phyloP scores from a whole-genome alignment of 176 grass and related monocot genomes.

The Paspalum vaginatum region DNA sequence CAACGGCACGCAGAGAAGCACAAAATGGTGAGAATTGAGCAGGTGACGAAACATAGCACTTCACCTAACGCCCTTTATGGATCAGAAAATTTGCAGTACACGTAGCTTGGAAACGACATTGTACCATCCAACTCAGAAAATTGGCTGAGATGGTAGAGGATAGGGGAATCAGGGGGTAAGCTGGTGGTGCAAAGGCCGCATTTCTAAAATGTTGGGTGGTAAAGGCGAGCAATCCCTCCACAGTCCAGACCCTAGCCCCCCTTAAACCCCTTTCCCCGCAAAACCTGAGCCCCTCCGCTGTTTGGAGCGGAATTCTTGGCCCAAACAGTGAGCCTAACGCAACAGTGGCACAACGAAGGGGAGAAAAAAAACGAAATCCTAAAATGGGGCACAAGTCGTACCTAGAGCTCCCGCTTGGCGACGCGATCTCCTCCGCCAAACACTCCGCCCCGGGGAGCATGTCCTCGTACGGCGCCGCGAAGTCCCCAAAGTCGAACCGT shows the following conservation, averaged over 20 bases:
- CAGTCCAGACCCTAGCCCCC: background rate
- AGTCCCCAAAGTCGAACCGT: conserved; percentile 60
- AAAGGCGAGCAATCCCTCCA: conserved; percentile 12
- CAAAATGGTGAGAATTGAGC: conserved; percentile 4
- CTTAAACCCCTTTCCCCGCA: background rate
- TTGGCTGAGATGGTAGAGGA: background rate
- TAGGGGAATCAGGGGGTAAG: background rate
- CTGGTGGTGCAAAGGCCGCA: background rate
- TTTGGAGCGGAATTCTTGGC: background rate
- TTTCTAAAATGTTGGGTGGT: conserved; percentile 6
- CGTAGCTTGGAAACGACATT: conserved; percentile 20
- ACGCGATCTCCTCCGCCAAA: conserved; percentile 56
- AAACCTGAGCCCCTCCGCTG: background rate
- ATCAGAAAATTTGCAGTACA: conserved; percentile 26
- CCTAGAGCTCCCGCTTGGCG: conserved; percentile 55
- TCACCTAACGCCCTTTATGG: conserved; percentile 25
- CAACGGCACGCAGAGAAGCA: background rate
- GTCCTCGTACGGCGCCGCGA: conserved; percentile 76
- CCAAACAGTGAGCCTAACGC: background rate
- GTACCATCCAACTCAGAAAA: conserved; percentile 5
- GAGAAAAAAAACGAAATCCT: background rate
- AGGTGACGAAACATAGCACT: conserved; percentile 16
- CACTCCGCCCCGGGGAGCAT: conserved; percentile 46
- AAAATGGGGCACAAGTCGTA: conserved; percentile 2
- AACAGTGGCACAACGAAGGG: background rate